These are phyloP conservation scores for Rosa chinensis DNA, from an alignment of 306 rosid genomes.

Conservation along the genomic window DNA sequence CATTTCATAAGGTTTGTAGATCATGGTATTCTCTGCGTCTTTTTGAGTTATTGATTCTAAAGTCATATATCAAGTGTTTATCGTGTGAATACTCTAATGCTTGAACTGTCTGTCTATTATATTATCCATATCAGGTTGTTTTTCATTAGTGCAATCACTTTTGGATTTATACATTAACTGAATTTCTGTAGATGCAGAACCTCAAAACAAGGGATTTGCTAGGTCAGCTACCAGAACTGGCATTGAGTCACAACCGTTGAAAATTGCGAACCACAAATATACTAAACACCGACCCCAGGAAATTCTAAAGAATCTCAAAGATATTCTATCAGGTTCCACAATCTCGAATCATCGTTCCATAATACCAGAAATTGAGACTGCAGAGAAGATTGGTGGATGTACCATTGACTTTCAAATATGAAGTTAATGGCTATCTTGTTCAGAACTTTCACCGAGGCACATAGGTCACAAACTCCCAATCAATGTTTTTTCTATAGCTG, in stretches of 20 bases:
- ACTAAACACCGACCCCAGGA: slow-evolving; percentile 35
- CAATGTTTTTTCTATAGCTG: neutral
- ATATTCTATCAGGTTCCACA: slow-evolving; percentile 41
- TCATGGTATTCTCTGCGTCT: neutral
- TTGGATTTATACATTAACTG: neutral
- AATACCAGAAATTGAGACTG: slow-evolving; percentile 46
- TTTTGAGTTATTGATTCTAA: neutral
- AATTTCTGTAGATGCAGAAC: slow-evolving; percentile 26
- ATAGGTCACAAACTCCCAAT: slow-evolving; percentile 18
- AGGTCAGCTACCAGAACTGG: slow-evolving; percentile 33
- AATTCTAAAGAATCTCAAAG: slow-evolving; percentile 44
- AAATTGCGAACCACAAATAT: slow-evolving; percentile 24
- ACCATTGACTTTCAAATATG: slow-evolving; percentile 70
- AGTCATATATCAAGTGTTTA: neutral
- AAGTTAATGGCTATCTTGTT: slow-evolving; percentile 1
- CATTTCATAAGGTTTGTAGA: neutral
- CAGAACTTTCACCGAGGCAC: neutral
- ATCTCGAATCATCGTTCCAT: slow-evolving; percentile 33
- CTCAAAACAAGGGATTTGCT: slow-evolving; percentile 25
- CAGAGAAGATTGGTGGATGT: slow-evolving; percentile 59
- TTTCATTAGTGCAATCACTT: slow-evolving; percentile 13
- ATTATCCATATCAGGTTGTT: slow-evolving; percentile 17
- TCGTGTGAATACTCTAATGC: neutral
- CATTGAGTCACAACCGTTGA: slow-evolving; percentile 29
- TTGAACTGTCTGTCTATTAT: neutral